phyloP scores from a whole-genome alignment of 148 eudicot species.

The Rhododendron ovatum region DNA sequence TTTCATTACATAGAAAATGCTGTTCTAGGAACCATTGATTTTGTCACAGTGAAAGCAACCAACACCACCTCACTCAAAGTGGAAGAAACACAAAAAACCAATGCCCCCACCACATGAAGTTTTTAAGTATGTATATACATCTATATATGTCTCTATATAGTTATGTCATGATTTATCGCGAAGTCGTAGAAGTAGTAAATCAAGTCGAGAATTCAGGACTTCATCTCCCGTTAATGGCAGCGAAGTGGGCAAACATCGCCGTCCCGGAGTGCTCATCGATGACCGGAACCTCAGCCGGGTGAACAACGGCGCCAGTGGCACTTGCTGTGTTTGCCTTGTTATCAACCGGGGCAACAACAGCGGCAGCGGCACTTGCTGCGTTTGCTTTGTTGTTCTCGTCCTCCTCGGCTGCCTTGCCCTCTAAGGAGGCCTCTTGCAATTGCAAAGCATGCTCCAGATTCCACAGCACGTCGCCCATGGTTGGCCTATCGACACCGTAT shows the following conservation, averaged over 20 bases:
- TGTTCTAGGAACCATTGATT: no score
- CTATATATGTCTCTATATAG: no score
- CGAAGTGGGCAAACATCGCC: slow-evolving; percentile 32
- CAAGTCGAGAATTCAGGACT: not conserved
- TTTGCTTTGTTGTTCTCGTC: not conserved
- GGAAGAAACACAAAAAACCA: no score
- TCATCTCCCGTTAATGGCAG: slow-evolving; percentile 32
- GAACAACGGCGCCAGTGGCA: not conserved
- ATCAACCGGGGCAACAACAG: not conserved
- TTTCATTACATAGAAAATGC: no score
- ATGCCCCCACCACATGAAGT: not conserved
- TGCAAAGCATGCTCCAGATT: slow-evolving; percentile 42
- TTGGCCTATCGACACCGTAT: slow-evolving; percentile 45
- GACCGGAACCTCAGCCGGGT: slow-evolving; percentile 15
- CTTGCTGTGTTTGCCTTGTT: not conserved
- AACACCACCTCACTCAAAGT: not conserved
- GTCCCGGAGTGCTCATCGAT: slow-evolving; percentile 31
- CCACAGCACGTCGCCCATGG: slow-evolving; percentile 50
- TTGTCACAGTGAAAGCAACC: not conserved
- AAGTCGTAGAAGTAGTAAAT: not conserved
- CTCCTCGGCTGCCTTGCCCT: slow-evolving; percentile 26
- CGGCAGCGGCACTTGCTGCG: not conserved
- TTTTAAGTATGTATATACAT: not conserved
- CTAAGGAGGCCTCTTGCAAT: slow-evolving; percentile 32
- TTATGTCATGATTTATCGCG: not conserved